Evolutionary conservation across 1,284 basidiomycete species (phyloP), one percentile per base, ranked within the genome.

Genomic region (Ustilago nuda): DNA sequence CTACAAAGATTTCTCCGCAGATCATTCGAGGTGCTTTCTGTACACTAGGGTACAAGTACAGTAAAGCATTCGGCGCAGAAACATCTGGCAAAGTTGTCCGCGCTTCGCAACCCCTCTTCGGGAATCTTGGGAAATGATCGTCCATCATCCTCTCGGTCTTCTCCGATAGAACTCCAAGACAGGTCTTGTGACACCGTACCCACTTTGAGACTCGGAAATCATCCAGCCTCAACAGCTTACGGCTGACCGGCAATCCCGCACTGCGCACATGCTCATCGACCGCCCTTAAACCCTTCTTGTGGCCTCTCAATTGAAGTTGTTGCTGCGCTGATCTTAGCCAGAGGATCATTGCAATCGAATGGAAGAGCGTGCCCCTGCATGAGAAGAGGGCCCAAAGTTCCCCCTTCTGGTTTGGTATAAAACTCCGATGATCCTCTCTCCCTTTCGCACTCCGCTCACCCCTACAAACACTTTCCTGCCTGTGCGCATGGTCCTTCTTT

Each of bases 371-470:
- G 48, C 43, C 4, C 56, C 56, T 58, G 50, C 58, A 53, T 41
- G 11, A 37, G 43, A 43, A 9, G 19, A 32, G 5, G 41, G 19
- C n/a, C 43, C 17, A 11, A 8, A 33, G 43, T 46, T 15, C 17
- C 33, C 13, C 32, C 9, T 11, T 11, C 30, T 13, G 36, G 4
- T 55, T 39, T 46, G 17, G 27, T 61, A 57, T 70, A 70, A 61
- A 70, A 48, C 52, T 45, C 48, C 61, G 61, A 41, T 53, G 48
- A 19, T 15, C 37, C 23, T 55, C 11, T 39, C 43, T 13, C 39
- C 15, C 50, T 17, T 23, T 41, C 12, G 27, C 55, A 66, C 63
- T 72, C 63, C 63, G 60, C 63, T 50, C 50, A 17, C 50, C 62
- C 23, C 58, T 62, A 13, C 61, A 60, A 19, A n/a, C 23, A n/a